Percentiles rank a stretch among this genome's conserved stretches.
Evolutionary conservation across 176 grass and related monocot species (phyloP).

Genomic region (Ensete ventricosum): DNA sequence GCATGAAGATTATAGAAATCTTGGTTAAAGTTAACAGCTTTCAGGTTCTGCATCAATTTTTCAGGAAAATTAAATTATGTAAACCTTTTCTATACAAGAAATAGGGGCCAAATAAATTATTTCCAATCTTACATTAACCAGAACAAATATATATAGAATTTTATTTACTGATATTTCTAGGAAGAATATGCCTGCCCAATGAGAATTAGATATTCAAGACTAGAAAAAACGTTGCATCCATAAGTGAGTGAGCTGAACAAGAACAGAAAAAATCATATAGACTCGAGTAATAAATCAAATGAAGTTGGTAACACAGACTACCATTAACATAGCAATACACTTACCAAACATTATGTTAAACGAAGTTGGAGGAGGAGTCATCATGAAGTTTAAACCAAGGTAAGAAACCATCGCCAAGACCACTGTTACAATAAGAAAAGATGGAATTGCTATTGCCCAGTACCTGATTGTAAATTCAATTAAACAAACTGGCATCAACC

Average conservation of each 20-base stretch:
- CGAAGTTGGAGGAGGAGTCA: constrained; percentile 41
- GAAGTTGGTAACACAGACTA: not conserved
- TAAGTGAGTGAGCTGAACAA: not conserved
- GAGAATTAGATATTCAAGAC: too few species aligned
- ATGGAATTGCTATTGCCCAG: constrained; percentile 47
- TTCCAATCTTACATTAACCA: not conserved
- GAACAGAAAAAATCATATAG: too few species aligned
- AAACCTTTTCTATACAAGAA: not conserved
- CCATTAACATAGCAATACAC: not conserved
- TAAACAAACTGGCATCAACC: not conserved
- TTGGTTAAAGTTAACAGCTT: not conserved
- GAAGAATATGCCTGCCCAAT: too few species aligned
- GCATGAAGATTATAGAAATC: not conserved
- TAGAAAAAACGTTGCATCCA: not conserved
- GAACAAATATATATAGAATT: not conserved
- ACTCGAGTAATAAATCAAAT: too few species aligned
- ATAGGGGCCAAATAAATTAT: not conserved
- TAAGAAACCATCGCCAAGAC: constrained; percentile 35
- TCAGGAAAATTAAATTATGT: not conserved
- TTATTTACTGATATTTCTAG: too few species aligned
- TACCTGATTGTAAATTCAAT: constrained; percentile 23
- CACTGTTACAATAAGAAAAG: constrained; percentile 38
- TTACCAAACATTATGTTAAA: constrained; percentile 53
- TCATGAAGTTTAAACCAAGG: constrained; percentile 50
- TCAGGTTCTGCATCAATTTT: not conserved